Evolutionary conservation across 257 asterid species (phyloP).

Genomic region (Nicotiana knightiana): DNA sequence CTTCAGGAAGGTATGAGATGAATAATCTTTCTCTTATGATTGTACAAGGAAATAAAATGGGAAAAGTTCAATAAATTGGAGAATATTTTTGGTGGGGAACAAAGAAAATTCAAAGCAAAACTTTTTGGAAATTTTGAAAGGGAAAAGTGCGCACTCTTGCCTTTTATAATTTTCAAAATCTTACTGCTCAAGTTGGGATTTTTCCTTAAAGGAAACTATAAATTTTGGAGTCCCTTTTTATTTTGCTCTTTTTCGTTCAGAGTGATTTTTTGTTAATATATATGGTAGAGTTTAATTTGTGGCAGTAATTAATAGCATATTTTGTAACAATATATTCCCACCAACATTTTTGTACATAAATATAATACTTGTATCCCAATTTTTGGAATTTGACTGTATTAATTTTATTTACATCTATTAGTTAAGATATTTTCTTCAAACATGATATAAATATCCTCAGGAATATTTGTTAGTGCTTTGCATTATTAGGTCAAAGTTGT

Average conservation of each 20-base stretch:
- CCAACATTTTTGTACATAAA: not conserved
- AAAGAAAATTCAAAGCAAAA: not conserved
- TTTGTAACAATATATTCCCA: not conserved
- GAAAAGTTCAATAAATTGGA: not conserved
- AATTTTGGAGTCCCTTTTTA: not conserved
- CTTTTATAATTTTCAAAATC: not conserved
- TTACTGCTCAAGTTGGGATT: no score
- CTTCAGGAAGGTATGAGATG: constrained; percentile 41
- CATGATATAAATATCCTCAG: no score
- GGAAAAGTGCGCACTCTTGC: not conserved
- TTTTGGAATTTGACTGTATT: not conserved
- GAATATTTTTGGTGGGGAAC: not conserved
- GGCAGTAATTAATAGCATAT: not conserved
- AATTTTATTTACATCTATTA: not conserved
- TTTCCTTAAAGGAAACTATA: no score
- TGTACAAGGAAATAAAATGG: not conserved
- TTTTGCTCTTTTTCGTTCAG: not conserved
- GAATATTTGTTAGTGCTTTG: not conserved
- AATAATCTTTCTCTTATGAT: constrained; percentile 1
- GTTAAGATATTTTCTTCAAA: not conserved
- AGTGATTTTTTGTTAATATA: not conserved
- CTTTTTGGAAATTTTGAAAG: not conserved
- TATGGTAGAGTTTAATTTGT: not conserved
- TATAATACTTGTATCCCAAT: not conserved
- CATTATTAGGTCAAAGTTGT: not conserved